Base-by-base conservation (phyloP, 371 early-diverging fungal species). In the Saksenaea vasiformis region DNA sequence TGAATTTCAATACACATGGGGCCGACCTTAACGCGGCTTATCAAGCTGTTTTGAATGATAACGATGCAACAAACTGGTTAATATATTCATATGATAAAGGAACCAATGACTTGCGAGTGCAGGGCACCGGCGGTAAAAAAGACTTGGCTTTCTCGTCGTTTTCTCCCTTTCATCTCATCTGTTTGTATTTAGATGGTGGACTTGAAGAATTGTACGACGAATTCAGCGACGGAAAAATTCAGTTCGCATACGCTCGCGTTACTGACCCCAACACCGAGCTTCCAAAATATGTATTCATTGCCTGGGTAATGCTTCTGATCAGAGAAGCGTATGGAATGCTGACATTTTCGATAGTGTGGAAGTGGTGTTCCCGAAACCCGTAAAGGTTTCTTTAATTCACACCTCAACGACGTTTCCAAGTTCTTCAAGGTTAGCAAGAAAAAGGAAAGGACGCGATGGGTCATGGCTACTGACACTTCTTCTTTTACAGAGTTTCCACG, bases 321-420 rank as follows among this genome's bases (percentile, higher is more conserved):
- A 13, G 15, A 13, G 22, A 34, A 47, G 15, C 14, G 11, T 27
- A 41, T 67, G 13, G 9, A 11, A 34, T 22, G 36, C 51, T 36
- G 37, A 55, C 8, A 17, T 39, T 19, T 15, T 55, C 17, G n/a
- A n/a, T 61, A 93, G 92, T 96, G 96, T 70, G 97, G 97, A 4
- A 93, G 91, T 54, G 97, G 97, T 60, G 97, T 96, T 8, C 96
- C 96, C 7, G 95, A 94, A 58, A 73, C 86, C 35, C 89, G 91
- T 71, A 97, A 97, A 79, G 97, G 92, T 28, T 83, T 94, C 64
- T 93, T 93, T 65, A 89, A 88, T 68, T 82, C 90, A 27, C 95
- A 95, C 62, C 71, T 95, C 36, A 85, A 85, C 44, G 94, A 96
- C 65, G 93, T 94, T 8, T 82, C 86, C 26, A 73, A 75, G 31